Evolutionary conservation across 2,329 filamentous ascomycete species (phyloP), one percentile per base, ranked within the genome.

Genomic region (Apiospora malaysiana): DNA sequence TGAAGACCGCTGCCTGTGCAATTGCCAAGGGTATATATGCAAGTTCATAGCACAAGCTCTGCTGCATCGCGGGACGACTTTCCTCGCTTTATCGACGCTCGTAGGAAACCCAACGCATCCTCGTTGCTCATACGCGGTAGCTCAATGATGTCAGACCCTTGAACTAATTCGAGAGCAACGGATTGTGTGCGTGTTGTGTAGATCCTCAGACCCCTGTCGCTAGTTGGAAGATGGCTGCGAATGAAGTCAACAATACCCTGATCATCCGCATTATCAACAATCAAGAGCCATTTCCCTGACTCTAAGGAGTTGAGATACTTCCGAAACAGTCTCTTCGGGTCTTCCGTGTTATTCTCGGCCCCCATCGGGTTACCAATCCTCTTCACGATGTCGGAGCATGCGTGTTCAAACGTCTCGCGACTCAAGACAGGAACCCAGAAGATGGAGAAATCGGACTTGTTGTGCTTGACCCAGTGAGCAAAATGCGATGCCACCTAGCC

Each of bases 231-330:
- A n/a, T n/a, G n/a, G n/a, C n/a, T n/a, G n/a, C n/a, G n/a, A n/a
- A n/a, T n/a, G n/a, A n/a, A n/a, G n/a, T n/a, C n/a, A n/a, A 70
- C 37, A 2, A 63, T 7, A 0, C 47, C 40, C 4, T 40, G 21
- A 68, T 85, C 81, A 69, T 85, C 82, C 9, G 81, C 81, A 70
- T 85, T 86, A 68, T 86, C 83, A 9, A 86, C 67, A 49, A 86
- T 75, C 63, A 85, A 70, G 1, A 86, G 76, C 84, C 83, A 86
- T 1, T 72, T 70, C 2, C 78, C 76, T 2, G 63, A 70, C 18
- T 51, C 71, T 9, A 71, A 68, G 68, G 75, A 1, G 43, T 77
- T 79, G 1, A 86, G 72, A 18, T 73, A 74, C 14, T 46, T n/a
- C n/a, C n/a, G n/a, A n/a, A n/a, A n/a, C n/a, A n/a, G n/a, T n/a